Evolutionary conservation across 129 eudicot genomes (phyloP).

Genomic region (Lactuca sativa): DNA sequence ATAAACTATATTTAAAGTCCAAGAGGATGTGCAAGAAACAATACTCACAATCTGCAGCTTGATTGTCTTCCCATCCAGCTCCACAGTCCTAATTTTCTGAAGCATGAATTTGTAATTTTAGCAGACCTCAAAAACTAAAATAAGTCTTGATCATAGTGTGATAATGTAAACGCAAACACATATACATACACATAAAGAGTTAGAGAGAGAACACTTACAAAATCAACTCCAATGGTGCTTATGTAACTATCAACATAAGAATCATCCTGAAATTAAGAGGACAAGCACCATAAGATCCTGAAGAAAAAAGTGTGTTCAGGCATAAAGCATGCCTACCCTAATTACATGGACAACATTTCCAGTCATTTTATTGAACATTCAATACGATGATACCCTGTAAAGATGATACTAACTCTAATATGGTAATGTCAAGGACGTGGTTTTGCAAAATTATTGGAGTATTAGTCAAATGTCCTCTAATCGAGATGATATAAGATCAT

Average conservation of each 20-base stretch:
- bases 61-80: slow-evolving; percentile 83
- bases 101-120: slow-evolving; percentile 7
- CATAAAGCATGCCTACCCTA: background rate
- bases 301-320: background rate
- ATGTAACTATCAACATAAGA: slow-evolving; percentile 98
- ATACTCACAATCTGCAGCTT: slow-evolving; percentile 92
- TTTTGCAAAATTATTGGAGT: background rate
- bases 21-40: background rate
- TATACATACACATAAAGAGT: background rate
- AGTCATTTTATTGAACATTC: no score
- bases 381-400: background rate
- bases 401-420: background rate
- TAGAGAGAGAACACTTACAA: slow-evolving; percentile 51
- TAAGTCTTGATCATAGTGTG: background rate
- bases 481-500: background rate
- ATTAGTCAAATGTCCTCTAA: background rate
- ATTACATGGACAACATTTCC: background rate
- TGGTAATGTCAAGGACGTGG: background rate
- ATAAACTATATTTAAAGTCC: background rate
- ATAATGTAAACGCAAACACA: slow-evolving; percentile 4
- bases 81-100: slow-evolving; percentile 95
- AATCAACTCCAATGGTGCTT: slow-evolving; percentile 98
- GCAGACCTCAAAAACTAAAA: slow-evolving; percentile 4
- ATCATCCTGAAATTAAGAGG: slow-evolving; percentile 71
- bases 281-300: background rate